Base-by-base conservation (phyloP, 2,329 filamentous ascomycete species). In the Plectosphaerella cucumerina region DNA sequence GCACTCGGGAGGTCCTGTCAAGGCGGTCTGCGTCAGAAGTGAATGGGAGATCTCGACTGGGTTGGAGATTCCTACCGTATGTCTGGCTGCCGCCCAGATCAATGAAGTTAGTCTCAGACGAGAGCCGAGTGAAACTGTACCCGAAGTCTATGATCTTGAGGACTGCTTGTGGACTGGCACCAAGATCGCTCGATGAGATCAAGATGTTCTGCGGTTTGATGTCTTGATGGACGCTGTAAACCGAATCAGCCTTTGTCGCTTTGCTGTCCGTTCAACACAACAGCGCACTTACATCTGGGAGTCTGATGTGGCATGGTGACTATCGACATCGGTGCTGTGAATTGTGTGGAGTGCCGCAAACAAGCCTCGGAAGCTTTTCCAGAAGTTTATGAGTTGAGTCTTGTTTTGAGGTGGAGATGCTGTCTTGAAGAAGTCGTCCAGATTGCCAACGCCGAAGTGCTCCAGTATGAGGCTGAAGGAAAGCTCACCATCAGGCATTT, bases 151-250 rank as follows among this genome's bases (percentile, higher is more conserved):
- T 17, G 35, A 37, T 15, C 17, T 37, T 37, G 35, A 37, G 17
- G 14, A 37, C 15, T 12, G 15, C 5, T n/a, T 3, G 12, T 37
- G 14, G 15, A 37, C 5, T 37, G 3, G 8, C 14, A 14, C 14
- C 14, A 10, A 37, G 8, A 15, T 14, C 14, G 35, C 15, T 17
- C 21, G 51, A 17, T 20, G 50, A 45, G 35, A 53, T 53, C 31
- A 53, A 44, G 43, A 53, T 53, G 41, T 53, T 53, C 9, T 51
- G 39, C 14, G 52, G 52, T n/a, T 41, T 42, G 18, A 53, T 21
- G 42, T 53, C 52, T 34, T 50, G 21, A 41, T 53, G 52, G 21
- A 53, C 48, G 18, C 48, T 45, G 17, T 43, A 21, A 21, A 51
- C 45, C 14, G 37, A 9, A 17, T 45, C 15, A 14, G 44, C 31